Evolutionary conservation across 768 basidiomycete genomes (phyloP).

Genomic region (Termitomyces bulborhizus): DNA sequence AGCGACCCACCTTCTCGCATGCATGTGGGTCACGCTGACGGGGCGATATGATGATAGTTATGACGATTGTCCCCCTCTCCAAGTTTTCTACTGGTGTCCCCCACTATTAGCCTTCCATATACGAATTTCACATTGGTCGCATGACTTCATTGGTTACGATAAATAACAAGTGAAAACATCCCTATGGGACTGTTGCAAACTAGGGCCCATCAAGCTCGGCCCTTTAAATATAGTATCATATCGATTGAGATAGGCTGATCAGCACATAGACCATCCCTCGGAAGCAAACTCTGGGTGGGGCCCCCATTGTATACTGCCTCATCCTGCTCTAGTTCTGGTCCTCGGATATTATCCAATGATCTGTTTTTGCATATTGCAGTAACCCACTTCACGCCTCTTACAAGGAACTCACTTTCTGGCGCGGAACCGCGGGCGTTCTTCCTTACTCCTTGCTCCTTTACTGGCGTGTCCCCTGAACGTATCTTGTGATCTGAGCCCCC

Average conservation of each 20-base stretch:
- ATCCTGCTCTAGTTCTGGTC: background rate
- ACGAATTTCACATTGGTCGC: background rate
- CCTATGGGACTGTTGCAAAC: background rate
- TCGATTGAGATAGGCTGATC: background rate
- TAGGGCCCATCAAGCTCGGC: background rate
- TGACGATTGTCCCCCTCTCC: background rate
- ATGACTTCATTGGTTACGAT: background rate
- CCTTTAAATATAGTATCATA: background rate
- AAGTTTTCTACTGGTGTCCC: background rate
- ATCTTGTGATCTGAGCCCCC: too few relatives aligned
- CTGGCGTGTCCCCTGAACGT: too few relatives aligned
- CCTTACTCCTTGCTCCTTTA: too few relatives aligned
- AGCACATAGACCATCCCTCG: background rate
- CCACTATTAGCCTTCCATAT: background rate
- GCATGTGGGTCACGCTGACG: background rate
- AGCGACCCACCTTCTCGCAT: background rate
- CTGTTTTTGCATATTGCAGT: background rate
- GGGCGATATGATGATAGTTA: background rate
- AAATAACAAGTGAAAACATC: background rate
- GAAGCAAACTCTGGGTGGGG: background rate
- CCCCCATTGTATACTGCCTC: background rate
- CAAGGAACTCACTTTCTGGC: too few relatives aligned
- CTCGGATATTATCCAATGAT: conserved; percentile 1
- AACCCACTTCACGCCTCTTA: too few relatives aligned
- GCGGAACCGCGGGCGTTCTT: too few relatives aligned